Evolutionary conservation across 257 asterid species (phyloP).

Genomic region (Jacaranda copaia): DNA sequence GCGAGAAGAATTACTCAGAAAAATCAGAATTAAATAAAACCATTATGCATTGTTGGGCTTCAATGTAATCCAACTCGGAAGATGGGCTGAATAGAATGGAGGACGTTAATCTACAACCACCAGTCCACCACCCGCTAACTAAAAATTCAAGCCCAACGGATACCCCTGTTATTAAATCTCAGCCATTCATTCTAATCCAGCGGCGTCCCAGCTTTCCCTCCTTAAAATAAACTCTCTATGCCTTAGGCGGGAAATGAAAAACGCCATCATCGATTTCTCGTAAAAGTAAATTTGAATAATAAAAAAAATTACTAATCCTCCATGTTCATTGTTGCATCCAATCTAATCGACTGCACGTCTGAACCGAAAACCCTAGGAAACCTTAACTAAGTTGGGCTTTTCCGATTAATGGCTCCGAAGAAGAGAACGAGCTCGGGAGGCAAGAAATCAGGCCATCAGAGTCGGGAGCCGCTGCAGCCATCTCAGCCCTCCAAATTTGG

Average conservation of each 20-base stretch:
- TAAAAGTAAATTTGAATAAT: background rate
- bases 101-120: too few species aligned
- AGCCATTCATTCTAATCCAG: conserved; percentile 43
- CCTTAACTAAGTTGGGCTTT: conserved; percentile 15
- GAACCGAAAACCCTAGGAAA: conserved; percentile 15
- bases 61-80: background rate
- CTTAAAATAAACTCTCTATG: conserved; percentile 13
- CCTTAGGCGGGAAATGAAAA: conserved; percentile 44
- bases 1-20: background rate
- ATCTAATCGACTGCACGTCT: background rate
- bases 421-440: conserved; percentile 65
- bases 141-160: conserved; percentile 26
- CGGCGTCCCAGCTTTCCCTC: conserved; percentile 41
- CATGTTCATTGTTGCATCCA: background rate
- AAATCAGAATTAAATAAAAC: background rate
- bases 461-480: conserved; percentile 50
- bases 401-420: conserved; percentile 72
- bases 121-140: too few species aligned
- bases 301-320: conserved; percentile 10
- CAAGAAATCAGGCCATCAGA: conserved; percentile 64
- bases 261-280: conserved; percentile 10
- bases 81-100: background rate
- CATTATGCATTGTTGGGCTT: conserved; percentile 11
- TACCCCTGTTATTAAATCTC: background rate
- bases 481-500: conserved; percentile 85